These are phyloP conservation scores for Colletotrichum lupini DNA, from an alignment of 2,329 filamentous ascomycete species.

Conservation along the genomic window DNA sequence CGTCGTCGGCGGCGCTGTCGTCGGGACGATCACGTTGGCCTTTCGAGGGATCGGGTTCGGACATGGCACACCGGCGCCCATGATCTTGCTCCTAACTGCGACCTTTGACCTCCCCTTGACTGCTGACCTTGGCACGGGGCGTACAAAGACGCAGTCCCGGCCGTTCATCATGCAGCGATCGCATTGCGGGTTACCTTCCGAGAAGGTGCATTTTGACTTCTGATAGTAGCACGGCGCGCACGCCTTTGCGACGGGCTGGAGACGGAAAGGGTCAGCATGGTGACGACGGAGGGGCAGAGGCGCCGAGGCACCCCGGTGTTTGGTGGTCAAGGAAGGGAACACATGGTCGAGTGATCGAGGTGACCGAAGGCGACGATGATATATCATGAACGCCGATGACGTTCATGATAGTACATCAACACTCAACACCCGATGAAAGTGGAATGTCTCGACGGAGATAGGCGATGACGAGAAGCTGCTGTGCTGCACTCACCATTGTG, in stretches of 20 bases:
- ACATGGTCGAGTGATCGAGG: neutral
- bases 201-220: conserved; percentile 35
- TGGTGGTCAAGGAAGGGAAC: neutral
- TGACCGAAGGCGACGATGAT: neutral
- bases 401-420: neutral
- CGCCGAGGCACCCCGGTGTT: neutral
- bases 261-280: neutral
- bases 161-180: conserved; percentile 33
- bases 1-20: conserved; percentile 2
- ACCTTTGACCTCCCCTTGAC: conserved; percentile 30
- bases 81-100: conserved; percentile 24
- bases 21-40: conserved; percentile 2
- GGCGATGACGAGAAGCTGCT: conserved; percentile 13
- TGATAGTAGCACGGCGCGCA: conserved; percentile 36
- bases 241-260: conserved; percentile 31
- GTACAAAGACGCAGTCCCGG: conserved; percentile 35
- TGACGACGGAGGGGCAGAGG: neutral
- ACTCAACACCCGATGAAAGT: neutral
- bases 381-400: neutral
- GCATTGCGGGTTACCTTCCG: conserved; percentile 33
- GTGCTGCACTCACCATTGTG: conserved; percentile 28
- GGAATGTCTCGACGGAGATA: conserved; percentile 4
- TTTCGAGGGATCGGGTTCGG: conserved; percentile 8
- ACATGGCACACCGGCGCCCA: conserved; percentile 9
- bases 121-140: conserved; percentile 31